Evolutionary conservation across 2,329 filamentous ascomycete genomes (phyloP).

Genomic region (Fusarium foetens): DNA sequence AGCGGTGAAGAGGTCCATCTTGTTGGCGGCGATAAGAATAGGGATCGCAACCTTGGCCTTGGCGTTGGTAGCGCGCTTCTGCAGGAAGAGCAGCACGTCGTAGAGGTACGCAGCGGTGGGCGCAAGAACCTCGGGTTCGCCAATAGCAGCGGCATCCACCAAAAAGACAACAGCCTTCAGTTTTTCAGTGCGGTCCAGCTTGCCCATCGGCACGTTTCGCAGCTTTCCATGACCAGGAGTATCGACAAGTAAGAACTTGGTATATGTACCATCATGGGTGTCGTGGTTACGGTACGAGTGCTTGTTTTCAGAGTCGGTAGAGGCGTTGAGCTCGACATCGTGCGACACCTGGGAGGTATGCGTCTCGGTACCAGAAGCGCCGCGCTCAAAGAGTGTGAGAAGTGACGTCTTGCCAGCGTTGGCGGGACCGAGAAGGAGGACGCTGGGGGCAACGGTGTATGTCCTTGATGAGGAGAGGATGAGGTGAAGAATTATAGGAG

Average conservation of each 20-base stretch:
- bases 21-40: constrained; percentile 90
- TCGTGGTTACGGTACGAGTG: constrained; percentile 66
- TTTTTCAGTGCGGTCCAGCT: constrained; percentile 57
- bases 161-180: constrained; percentile 84
- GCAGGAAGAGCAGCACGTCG: constrained; percentile 84
- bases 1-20: constrained; percentile 94
- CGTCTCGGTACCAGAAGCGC: constrained; percentile 57
- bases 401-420: constrained; percentile 90
- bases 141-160: constrained; percentile 81
- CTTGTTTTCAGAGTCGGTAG: constrained; percentile 56
- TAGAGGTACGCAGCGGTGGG: constrained; percentile 87
- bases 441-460: constrained; percentile 75
- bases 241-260: constrained; percentile 81
- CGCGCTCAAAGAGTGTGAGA: constrained; percentile 76
- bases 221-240: constrained; percentile 97
- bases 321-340: constrained; percentile 65
- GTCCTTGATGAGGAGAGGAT: constrained; percentile 74
- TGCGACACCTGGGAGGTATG: constrained; percentile 65
- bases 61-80: constrained; percentile 71
- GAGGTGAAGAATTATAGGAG: constrained; percentile 82
- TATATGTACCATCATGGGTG: constrained; percentile 64
- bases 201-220: constrained; percentile 72
- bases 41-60: constrained; percentile 63
- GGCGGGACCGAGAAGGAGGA: constrained; percentile 84
- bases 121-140: constrained; percentile 68